Evolutionary conservation across 768 basidiomycete species (phyloP).

Genomic region (Tulasnella sp.): DNA sequence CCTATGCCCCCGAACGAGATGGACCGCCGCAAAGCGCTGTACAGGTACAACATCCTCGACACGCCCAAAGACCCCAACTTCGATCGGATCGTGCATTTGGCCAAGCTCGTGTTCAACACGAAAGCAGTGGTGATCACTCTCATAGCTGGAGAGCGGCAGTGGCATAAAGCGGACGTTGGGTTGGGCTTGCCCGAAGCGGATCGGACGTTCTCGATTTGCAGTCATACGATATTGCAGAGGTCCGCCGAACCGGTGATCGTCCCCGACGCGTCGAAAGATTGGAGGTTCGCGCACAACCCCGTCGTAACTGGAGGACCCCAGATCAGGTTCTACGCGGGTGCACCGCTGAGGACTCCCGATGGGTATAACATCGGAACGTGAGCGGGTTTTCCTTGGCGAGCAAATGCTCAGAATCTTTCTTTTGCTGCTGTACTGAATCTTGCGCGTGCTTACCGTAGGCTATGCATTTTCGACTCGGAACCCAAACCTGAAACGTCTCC

Average conservation of each 20-base stretch:
- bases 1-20: slow-evolving; percentile 79
- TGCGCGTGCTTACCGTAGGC: slow-evolving; percentile 28
- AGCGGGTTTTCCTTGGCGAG: slow-evolving; percentile 20
- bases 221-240: slow-evolving; percentile 73
- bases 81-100: slow-evolving; percentile 85
- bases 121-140: slow-evolving; percentile 74
- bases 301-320: slow-evolving; percentile 52
- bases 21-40: slow-evolving; percentile 70
- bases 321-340: slow-evolving; percentile 85
- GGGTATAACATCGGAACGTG: slow-evolving; percentile 78
- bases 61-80: slow-evolving; percentile 82
- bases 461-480: slow-evolving; percentile 75
- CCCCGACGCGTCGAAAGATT: slow-evolving; percentile 66
- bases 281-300: slow-evolving; percentile 80
- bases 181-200: slow-evolving; percentile 34
- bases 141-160: slow-evolving; percentile 80
- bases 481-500: slow-evolving; percentile 80
- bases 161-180: slow-evolving; percentile 77
- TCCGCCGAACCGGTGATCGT: slow-evolving; percentile 77
- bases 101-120: slow-evolving; percentile 85
- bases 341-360: slow-evolving; percentile 78
- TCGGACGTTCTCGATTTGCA: slow-evolving; percentile 64
- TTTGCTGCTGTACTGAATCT: not conserved
- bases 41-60: slow-evolving; percentile 82
- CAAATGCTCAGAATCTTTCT: not conserved